These are phyloP conservation scores for Leccinum rimulosum DNA, from an alignment of 768 basidiomycete genomes.

Conservation along the genomic window DNA sequence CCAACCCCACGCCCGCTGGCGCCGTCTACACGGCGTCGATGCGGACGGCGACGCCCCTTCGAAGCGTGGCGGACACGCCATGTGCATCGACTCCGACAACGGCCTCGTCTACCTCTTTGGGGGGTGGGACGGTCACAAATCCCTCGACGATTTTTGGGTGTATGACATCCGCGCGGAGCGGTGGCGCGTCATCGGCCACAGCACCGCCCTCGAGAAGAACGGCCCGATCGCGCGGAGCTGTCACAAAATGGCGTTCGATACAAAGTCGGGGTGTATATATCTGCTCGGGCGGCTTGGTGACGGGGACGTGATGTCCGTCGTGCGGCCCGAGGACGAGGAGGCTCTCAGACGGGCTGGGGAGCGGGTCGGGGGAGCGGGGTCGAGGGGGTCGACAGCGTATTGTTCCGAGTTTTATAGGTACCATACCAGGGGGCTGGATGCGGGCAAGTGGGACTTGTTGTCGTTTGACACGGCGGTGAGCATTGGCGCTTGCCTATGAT, in stretches of 20 bases:
- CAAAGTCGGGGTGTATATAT: constrained; percentile 67
- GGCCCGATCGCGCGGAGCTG: constrained; percentile 73
- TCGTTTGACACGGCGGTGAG: constrained; percentile 66
- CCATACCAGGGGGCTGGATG: constrained; percentile 37
- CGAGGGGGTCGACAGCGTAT: constrained; percentile 29
- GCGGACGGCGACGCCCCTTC: constrained; percentile 62
- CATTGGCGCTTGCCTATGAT: not conserved
- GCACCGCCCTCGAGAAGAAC: constrained; percentile 53
- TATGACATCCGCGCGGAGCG: constrained; percentile 57
- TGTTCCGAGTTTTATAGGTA: constrained; percentile 78
- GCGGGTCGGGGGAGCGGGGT: constrained; percentile 1
- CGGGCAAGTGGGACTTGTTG: constrained; percentile 71
- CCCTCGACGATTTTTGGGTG: constrained; percentile 77
- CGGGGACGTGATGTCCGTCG: constrained; percentile 37
- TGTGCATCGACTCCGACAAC: constrained; percentile 69
- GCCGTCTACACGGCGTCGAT: constrained; percentile 54
- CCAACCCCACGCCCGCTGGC: constrained; percentile 63
- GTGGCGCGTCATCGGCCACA: constrained; percentile 61
- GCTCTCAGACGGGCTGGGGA: constrained; percentile 22
- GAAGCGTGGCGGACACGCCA: constrained; percentile 74
- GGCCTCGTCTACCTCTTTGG: constrained; percentile 73
- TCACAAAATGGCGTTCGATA: constrained; percentile 81
- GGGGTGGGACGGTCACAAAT: constrained; percentile 73
- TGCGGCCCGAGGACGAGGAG: constrained; percentile 25
- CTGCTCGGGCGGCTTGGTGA: constrained; percentile 69